Percentiles rank a stretch among this genome's conserved stretches.
Evolutionary conservation across 2,329 filamentous ascomycete species (phyloP).

Genomic region (Trichoderma lentiforme): DNA sequence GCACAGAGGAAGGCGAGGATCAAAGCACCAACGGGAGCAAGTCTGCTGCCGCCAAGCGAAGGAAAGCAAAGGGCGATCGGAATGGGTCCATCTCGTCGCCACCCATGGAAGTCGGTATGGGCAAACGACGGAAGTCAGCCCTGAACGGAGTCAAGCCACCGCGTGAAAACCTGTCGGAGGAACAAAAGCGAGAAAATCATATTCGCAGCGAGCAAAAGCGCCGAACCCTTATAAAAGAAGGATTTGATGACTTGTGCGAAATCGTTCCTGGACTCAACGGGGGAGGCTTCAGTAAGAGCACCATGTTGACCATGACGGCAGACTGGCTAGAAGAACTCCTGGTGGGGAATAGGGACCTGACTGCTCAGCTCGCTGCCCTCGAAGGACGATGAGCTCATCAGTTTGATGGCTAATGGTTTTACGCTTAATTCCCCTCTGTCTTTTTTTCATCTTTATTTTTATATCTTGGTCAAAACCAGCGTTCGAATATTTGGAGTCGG

Average conservation of each 20-base stretch:
- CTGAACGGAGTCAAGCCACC: constrained; percentile 42
- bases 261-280: constrained; percentile 72
- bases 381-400: constrained; percentile 24
- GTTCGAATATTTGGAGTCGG: neutral
- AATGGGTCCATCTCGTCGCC: constrained; percentile 32
- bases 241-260: constrained; percentile 74
- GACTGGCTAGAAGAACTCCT: constrained; percentile 75
- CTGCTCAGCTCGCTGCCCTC: constrained; percentile 46
- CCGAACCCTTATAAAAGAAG: constrained; percentile 74
- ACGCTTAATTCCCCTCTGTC: neutral
- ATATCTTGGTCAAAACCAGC: neutral
- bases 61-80: constrained; percentile 47
- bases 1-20: constrained; percentile 40
- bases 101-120: constrained; percentile 26
- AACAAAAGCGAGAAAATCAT: constrained; percentile 81
- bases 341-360: constrained; percentile 62
- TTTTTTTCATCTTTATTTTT: neutral
- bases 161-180: constrained; percentile 72
- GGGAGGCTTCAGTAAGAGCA: constrained; percentile 79
- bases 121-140: constrained; percentile 51
- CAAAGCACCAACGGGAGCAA: constrained; percentile 32
- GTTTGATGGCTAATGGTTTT: neutral
- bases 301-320: constrained; percentile 69
- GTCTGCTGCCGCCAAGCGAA: constrained; percentile 42
- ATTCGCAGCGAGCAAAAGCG: constrained; percentile 86